Evolutionary conservation across 768 basidiomycete genomes (phyloP).

Genomic region (Pleurotus eryngii): DNA sequence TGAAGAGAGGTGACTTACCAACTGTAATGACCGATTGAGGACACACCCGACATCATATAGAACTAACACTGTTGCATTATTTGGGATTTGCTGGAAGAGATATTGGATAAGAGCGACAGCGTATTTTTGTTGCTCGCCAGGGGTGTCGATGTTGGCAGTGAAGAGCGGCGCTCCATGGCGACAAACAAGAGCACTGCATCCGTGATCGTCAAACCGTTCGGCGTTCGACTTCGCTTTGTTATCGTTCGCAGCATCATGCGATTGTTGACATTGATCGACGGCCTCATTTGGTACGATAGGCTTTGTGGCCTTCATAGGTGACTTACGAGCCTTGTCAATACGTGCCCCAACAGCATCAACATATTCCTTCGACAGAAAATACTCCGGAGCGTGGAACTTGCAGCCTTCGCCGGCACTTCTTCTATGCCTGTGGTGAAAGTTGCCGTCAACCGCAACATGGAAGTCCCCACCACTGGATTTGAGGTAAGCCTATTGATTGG

Average conservation of each 20-base stretch:
- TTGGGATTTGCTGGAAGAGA: slow-evolving; percentile 24
- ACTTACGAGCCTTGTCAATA: slow-evolving; percentile 13
- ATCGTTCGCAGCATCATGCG: slow-evolving; percentile 23
- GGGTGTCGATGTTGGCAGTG: slow-evolving; percentile 27
- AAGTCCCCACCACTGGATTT: slow-evolving; percentile 22
- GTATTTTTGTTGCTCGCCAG: slow-evolving; percentile 29
- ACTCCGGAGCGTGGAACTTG: slow-evolving; percentile 14
- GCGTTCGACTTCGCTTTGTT: slow-evolving; percentile 16
- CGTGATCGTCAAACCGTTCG: slow-evolving; percentile 19
- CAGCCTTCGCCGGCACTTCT: slow-evolving; percentile 18
- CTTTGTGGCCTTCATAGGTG: neutral
- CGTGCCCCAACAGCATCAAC: slow-evolving; percentile 18
- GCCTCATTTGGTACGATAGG: slow-evolving; percentile 17
- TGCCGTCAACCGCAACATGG: slow-evolving; percentile 31
- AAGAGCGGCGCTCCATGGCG: slow-evolving; percentile 27
- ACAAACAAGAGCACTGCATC: slow-evolving; percentile 30
- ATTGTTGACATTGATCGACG: slow-evolving; percentile 21
- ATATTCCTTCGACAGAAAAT: slow-evolving; percentile 19
- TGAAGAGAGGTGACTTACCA: too few relatives aligned
- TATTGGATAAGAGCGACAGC: slow-evolving; percentile 24
- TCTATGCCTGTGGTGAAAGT: slow-evolving; percentile 22
- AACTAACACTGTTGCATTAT: slow-evolving; percentile 10
- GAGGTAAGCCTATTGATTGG: neutral
- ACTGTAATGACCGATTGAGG: slow-evolving; percentile 15
- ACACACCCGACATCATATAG: slow-evolving; percentile 29